Conservation (phyloP, 2,329 filamentous ascomycete genomes). For the Aspergillus sp. region DNA sequence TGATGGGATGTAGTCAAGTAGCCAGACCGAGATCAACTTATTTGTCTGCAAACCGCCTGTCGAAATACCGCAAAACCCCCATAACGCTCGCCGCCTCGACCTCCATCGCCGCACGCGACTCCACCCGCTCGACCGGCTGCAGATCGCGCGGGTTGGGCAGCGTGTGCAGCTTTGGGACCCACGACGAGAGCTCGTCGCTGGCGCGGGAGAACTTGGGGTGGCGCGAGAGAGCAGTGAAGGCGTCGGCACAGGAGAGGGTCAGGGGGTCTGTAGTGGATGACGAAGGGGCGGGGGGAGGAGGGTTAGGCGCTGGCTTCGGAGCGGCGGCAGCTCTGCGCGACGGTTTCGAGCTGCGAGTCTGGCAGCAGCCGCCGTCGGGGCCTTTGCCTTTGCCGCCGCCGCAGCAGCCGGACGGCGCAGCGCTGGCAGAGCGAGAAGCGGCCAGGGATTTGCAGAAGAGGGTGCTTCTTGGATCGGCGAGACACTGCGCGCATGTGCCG, state of each 20-base stretch:
- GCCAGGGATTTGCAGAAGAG: slow-evolving; percentile 76
- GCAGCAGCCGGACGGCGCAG: slow-evolving; percentile 44
- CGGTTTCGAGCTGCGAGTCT: slow-evolving; percentile 24
- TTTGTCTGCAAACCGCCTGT: slow-evolving; percentile 54
- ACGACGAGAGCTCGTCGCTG: slow-evolving; percentile 62
- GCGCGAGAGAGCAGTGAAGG: slow-evolving; percentile 68
- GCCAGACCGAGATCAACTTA: slow-evolving; percentile 7
- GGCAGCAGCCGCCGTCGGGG: slow-evolving; percentile 55
- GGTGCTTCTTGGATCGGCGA: slow-evolving; percentile 66
- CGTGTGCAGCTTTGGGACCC: slow-evolving; percentile 64
- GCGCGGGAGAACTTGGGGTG: slow-evolving; percentile 68
- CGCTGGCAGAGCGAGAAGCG: slow-evolving; percentile 42
- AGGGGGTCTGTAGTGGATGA: slow-evolving; percentile 35
- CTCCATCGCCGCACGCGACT: slow-evolving; percentile 52
- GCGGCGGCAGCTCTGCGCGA: slow-evolving; percentile 11
- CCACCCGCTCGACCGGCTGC: slow-evolving; percentile 16
- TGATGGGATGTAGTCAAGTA: slow-evolving; percentile 1
- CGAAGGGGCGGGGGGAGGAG: too few relatives aligned
- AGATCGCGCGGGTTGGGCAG: slow-evolving; percentile 33
- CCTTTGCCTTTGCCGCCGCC: slow-evolving; percentile 54
- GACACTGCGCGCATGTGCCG: slow-evolving; percentile 69
- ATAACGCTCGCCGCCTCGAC: slow-evolving; percentile 77
- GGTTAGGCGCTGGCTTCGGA: too few relatives aligned
- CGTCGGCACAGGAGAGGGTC: slow-evolving; percentile 64
- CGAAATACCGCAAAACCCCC: slow-evolving; percentile 74